Evolutionary conservation across 148 eudicot species (phyloP), one percentile per base, ranked within the genome.

Genomic region (Diospyros kaki): DNA sequence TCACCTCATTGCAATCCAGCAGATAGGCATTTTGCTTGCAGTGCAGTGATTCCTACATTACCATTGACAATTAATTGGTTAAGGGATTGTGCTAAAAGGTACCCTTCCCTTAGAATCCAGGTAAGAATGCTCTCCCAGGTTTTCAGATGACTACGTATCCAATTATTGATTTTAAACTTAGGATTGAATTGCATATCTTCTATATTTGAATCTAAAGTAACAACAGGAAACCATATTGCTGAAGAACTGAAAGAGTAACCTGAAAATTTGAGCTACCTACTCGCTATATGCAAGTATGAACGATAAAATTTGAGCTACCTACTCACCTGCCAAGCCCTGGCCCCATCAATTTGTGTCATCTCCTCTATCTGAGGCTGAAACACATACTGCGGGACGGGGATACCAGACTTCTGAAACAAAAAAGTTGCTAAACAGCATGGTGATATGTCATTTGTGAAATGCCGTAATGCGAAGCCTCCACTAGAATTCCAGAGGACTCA

Each of bases 31-130:
- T 56, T 78, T 78, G 64, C 82, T 67, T 81, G 87, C 82, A 89
- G 97, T 79, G 86, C 82, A 42, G 97, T 90, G 69, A 79, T 87
- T 82, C 87, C 92, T 68, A 88, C 97, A 9, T 77, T 92, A 77
- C 90, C 97, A 41, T 66, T 81, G 74, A 78, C 97, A 17, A 86
- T 92, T 76, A 85, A 87, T 58, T 87, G 89, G 90, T 76, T 92
- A 71, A 87, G 94, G 79, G 85, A 88, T 76, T 92, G 86, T 77
- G 91, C 79, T 43, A 83, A 77, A 76, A 82, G 87, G 68, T 88
- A 90, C 75, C 92, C 97, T 58, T 84, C 89, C 38, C 71, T 85
- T 63, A 85, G 81, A 79, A 80, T 92, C 74, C 92, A 92, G 92
- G 97, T 92, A 85, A 56, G 73, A 38, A 43, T 68, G 52, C 65